These are phyloP conservation scores for Monosporascus ibericus DNA, from an alignment of 2,329 filamentous ascomycete genomes.

Conservation along the genomic window DNA sequence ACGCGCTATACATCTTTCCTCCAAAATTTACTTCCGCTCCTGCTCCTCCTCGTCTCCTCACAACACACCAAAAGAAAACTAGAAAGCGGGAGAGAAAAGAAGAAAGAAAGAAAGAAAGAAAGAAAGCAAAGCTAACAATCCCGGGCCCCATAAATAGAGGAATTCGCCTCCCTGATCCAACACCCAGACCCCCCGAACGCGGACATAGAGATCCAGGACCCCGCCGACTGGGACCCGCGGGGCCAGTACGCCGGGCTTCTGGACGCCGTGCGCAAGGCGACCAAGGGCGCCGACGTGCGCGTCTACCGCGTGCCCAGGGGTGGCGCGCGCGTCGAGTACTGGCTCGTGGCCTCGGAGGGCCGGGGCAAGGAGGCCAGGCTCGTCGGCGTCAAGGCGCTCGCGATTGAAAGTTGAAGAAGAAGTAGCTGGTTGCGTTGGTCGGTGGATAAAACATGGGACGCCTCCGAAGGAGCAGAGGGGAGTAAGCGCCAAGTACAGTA, in stretches of 20 bases:
- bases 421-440: too few species aligned
- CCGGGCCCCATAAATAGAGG: conserved; percentile 38
- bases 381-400: conserved; percentile 72
- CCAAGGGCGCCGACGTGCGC: conserved; percentile 60
- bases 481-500: too few species aligned
- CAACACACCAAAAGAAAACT: too few species aligned
- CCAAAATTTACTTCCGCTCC: too few species aligned
- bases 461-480: too few species aligned
- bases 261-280: conserved; percentile 60
- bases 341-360: conserved; percentile 60
- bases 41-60: too few species aligned
- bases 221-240: conserved; percentile 65
- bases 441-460: too few species aligned
- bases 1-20: too few species aligned
- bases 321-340: conserved; percentile 68
- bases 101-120: neutral
- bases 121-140: neutral
- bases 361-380: conserved; percentile 48
- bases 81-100: neutral
- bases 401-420: conserved; percentile 60
- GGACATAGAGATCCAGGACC: conserved; percentile 59
- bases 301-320: conserved; percentile 66
- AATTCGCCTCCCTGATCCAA: conserved; percentile 63
- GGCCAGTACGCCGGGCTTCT: conserved; percentile 65
- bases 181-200: conserved; percentile 47